Conservation (phyloP, 1,284 basidiomycete genomes). For the Leccinum angustisporum region DNA sequence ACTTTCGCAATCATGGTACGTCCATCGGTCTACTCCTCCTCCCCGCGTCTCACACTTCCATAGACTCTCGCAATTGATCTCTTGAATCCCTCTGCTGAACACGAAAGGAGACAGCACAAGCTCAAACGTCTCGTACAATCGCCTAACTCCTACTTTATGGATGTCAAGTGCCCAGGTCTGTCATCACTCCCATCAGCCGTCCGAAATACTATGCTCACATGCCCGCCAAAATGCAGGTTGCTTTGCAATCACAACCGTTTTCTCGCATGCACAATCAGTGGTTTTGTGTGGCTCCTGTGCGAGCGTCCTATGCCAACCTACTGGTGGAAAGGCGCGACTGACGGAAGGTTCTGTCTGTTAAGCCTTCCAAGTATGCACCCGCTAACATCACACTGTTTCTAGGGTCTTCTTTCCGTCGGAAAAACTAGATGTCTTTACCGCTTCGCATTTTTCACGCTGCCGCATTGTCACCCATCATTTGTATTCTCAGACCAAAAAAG, state of each 20-base stretch:
- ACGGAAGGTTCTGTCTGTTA: slow-evolving; percentile 82
- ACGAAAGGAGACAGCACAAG: slow-evolving; percentile 93
- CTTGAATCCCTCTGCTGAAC: slow-evolving; percentile 91
- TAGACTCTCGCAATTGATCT: slow-evolving; percentile 98
- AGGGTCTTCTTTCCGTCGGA: slow-evolving; percentile 88
- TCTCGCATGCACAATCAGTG: slow-evolving; percentile 94
- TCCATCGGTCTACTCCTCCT: neutral
- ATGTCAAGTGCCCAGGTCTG: slow-evolving; percentile 97
- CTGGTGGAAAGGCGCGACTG: slow-evolving; percentile 97
- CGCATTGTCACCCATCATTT: slow-evolving; percentile 6
- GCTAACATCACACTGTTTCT: slow-evolving; percentile 14
- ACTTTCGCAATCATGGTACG: slow-evolving; percentile 21
- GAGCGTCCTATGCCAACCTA: slow-evolving; percentile 96
- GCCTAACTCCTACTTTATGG: slow-evolving; percentile 99
- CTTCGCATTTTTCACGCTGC: neutral
- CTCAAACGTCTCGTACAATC: slow-evolving; percentile 99
- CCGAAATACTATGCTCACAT: slow-evolving; percentile 3
- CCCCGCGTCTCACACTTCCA: slow-evolving; percentile 9
- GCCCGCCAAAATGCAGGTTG: slow-evolving; percentile 56
- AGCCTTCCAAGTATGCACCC: slow-evolving; percentile 1
- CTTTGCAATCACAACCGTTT: slow-evolving; percentile 93
- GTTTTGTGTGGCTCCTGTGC: slow-evolving; percentile 93
- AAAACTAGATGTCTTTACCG: slow-evolving; percentile 56
- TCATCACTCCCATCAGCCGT: slow-evolving; percentile 12
- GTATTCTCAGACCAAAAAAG: slow-evolving; percentile 17